Percentiles rank a stretch among this genome's conserved stretches.
These are phyloP conservation scores for Termitomyces heimii DNA, from an alignment of 768 basidiomycete species.

Conservation along the genomic window DNA sequence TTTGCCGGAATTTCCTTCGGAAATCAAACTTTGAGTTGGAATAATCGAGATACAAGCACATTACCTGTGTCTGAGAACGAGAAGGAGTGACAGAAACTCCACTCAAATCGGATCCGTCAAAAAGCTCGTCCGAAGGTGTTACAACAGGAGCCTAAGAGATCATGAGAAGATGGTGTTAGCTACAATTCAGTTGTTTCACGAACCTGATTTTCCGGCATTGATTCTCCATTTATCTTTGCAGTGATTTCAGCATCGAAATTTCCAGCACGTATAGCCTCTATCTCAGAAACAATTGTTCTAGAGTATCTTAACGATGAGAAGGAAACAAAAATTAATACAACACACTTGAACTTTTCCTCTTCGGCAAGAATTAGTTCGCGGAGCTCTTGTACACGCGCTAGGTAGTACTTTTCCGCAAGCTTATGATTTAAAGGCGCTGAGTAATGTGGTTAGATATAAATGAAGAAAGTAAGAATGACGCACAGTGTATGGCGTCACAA, in stretches of 20 bases:
- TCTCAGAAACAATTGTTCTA: conserved; percentile 66
- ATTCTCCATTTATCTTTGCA: conserved; percentile 21
- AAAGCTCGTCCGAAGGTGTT: conserved; percentile 18
- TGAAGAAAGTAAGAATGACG: neutral
- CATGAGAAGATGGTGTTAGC: neutral
- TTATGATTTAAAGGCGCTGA: conserved; percentile 59
- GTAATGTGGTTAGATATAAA: conserved; percentile 5
- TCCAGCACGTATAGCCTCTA: conserved; percentile 70
- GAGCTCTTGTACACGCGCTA: conserved; percentile 64
- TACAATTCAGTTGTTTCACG: neutral
- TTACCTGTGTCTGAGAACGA: conserved; percentile 17
- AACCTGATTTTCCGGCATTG: neutral
- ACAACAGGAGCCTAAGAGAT: neutral
- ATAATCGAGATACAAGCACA: neutral
- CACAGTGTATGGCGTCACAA: conserved; percentile 49
- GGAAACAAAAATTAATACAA: neutral
- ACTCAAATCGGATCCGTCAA: conserved; percentile 28
- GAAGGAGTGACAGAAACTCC: conserved; percentile 26
- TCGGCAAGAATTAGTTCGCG: conserved; percentile 64
- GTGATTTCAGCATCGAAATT: conserved; percentile 51
- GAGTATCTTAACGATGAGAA: neutral
- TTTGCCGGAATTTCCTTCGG: neutral
- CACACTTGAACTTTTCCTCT: conserved; percentile 76
- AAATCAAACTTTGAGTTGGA: neutral
- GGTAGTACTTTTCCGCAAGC: conserved; percentile 74